Evolutionary conservation across 1,139 yeast genomes (phyloP).

Genomic region (Pichiaceae sp.): DNA sequence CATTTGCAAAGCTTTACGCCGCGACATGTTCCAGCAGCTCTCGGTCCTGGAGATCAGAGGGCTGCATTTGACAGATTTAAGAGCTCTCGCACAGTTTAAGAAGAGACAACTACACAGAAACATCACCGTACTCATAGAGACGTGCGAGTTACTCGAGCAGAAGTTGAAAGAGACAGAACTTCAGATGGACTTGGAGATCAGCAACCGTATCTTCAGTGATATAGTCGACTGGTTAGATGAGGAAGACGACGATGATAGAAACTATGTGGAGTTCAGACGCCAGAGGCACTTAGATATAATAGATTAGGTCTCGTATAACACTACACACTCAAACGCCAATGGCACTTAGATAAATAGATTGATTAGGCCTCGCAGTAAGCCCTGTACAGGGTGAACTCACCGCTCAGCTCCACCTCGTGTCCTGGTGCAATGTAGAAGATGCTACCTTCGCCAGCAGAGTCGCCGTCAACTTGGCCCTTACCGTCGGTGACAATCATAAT

Average conservation of each 20-base stretch:
- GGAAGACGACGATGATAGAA: slow-evolving; percentile 32
- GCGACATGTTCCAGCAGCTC: slow-evolving; percentile 47
- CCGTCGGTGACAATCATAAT: slow-evolving; percentile 82
- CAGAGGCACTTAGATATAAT: not conserved
- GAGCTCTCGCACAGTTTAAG: slow-evolving; percentile 61
- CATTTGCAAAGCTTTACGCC: slow-evolving; percentile 51
- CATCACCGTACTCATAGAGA: slow-evolving; percentile 55
- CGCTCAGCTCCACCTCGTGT: slow-evolving; percentile 50
- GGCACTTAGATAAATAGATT: not conserved
- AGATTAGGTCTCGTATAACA: not conserved
- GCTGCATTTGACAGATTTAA: slow-evolving; percentile 49
- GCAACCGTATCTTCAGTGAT: slow-evolving; percentile 45
- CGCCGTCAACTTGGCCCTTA: slow-evolving; percentile 46
- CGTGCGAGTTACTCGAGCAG: slow-evolving; percentile 60
- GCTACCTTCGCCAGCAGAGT: slow-evolving; percentile 54
- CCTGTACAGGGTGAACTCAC: slow-evolving; percentile 64
- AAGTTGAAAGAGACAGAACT: slow-evolving; percentile 56
- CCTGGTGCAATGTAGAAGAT: slow-evolving; percentile 83
- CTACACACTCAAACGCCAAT: too few relatives aligned
- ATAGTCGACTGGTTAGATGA: slow-evolving; percentile 52
- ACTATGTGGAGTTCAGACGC: slow-evolving; percentile 7
- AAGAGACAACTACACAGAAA: slow-evolving; percentile 45
- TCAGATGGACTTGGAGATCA: slow-evolving; percentile 47
- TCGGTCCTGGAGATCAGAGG: slow-evolving; percentile 75
- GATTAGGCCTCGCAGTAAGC: slow-evolving; percentile 68